Evolutionary conservation across 441 rosid genomes (phyloP), one percentile per base, ranked within the genome.

Genomic region (Breynia disticha): DNA sequence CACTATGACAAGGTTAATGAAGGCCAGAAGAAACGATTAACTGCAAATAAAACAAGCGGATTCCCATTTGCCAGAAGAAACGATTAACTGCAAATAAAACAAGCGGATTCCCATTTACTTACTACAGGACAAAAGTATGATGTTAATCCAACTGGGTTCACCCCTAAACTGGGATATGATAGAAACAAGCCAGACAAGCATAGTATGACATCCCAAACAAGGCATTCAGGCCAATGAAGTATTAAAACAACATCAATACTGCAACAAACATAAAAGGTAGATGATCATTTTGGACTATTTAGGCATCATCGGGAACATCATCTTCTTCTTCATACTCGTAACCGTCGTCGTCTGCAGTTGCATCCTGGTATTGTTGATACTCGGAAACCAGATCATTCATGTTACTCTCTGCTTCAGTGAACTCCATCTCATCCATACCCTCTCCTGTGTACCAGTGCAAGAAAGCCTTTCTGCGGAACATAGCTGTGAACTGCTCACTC

Each of bases 401-500:
- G 72, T 80, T 80, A 55, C 86, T 80, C 63, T 80, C 86, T n/a
- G n/a, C n/a, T n/a, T n/a, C n/a, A n/a, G n/a, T n/a, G n/a, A n/a
- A n/a, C n/a, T n/a, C n/a, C n/a, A n/a, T n/a, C n/a, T n/a, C n/a
- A n/a, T n/a, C n/a, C n/a, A n/a, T n/a, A n/a, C n/a, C n/a, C n/a
- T n/a, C n/a, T n/a, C n/a, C n/a, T n/a, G n/a, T n/a, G n/a, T n/a
- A n/a, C n/a, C n/a, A n/a, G n/a, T n/a, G n/a, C 79, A 80, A 73
- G 79, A 80, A 80, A 58, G 86, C 80, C 62, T 80, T 77, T 53
- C 81, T 73, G 51, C 82, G 71, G 63, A 80, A 80, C 86, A 80
- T 77, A 0, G 81, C 83, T 1, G 81, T 77, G 64, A 80, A 80
- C 71, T 80, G 83, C 60, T 80, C 86, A 1, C 81, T 77, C 56